These are phyloP conservation scores for Globisporangium ultimum DNA, from an alignment of 352 stramenopile species.

Conservation along the genomic window DNA sequence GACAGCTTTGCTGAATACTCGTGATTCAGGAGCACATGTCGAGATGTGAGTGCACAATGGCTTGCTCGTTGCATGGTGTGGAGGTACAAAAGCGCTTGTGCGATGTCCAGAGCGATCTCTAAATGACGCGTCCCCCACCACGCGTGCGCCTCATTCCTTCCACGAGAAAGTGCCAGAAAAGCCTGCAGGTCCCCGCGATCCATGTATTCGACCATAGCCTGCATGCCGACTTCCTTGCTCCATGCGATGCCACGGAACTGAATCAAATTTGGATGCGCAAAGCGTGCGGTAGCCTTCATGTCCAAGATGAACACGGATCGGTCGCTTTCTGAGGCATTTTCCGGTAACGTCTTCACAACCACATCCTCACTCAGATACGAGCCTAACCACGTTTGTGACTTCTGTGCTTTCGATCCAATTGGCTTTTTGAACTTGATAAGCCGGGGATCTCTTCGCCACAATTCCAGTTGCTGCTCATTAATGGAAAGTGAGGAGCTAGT, in stretches of 20 bases:
- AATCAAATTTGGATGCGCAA: conserved; percentile 24
- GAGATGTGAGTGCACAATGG: conserved; percentile 38
- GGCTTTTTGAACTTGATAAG: conserved; percentile 1
- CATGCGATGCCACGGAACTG: conserved; percentile 22
- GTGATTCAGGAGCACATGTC: conserved; percentile 25
- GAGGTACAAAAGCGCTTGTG: conserved; percentile 26
- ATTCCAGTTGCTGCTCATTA: conserved; percentile 5
- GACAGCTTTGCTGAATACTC: conserved; percentile 22
- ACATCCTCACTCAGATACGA: conserved; percentile 14
- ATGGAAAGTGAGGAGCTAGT: conserved; percentile 7
- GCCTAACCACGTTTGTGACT: conserved; percentile 62
- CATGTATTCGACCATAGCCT: conserved; percentile 28
- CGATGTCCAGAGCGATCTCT: conserved; percentile 18
- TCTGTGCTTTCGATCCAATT: conserved; percentile 34
- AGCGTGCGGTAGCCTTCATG: conserved; percentile 12
- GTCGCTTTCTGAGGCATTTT: conserved; percentile 2
- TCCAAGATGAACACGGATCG: conserved; percentile 24
- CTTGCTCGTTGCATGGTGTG: conserved; percentile 32
- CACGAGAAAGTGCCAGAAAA: conserved; percentile 13
- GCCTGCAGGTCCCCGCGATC: conserved; percentile 21
- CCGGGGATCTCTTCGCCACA: conserved; percentile 7
- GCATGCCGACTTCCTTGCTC: conserved; percentile 11
- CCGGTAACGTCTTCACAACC: conserved; percentile 11
- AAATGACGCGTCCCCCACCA: conserved; percentile 15
- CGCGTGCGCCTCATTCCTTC: conserved; percentile 2